Evolutionary conservation across 225 moss, liverwort and hornwort genomes (phyloP).

Genomic region (Sphagnum tenellum): DNA sequence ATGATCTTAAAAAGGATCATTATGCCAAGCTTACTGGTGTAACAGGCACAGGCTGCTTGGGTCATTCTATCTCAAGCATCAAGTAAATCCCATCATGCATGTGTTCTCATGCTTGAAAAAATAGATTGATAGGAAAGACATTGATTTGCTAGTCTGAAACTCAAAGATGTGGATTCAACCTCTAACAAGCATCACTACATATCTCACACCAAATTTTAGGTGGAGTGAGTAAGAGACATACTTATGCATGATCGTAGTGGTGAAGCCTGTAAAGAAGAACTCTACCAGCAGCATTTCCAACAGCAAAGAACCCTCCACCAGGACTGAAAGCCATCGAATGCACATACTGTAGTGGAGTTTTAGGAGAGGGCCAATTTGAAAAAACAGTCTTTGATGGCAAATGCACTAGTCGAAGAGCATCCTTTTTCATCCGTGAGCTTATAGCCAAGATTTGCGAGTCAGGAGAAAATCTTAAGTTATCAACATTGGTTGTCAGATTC

Average conservation of each 20-base stretch:
- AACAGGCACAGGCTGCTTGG: too few relatives aligned
- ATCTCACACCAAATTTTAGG: too few relatives aligned
- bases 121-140: too few relatives aligned
- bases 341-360: constrained; percentile 76
- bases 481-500: constrained; percentile 78
- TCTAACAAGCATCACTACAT: too few relatives aligned
- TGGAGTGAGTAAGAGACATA: too few relatives aligned
- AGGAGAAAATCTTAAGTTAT: constrained; percentile 57
- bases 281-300: constrained; percentile 73
- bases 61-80: too few relatives aligned
- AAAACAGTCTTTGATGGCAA: constrained; percentile 88
- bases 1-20: too few relatives aligned
- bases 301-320: constrained; percentile 87
- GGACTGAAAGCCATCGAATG: constrained; percentile 94
- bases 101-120: too few relatives aligned
- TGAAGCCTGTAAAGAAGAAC: constrained; percentile 81
- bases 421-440: constrained; percentile 74
- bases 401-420: constrained; percentile 76
- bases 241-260: constrained; percentile 81
- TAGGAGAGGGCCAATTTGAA: constrained; percentile 82
- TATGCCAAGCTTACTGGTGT: too few relatives aligned
- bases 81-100: too few relatives aligned
- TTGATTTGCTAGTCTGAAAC: too few relatives aligned
- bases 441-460: constrained; percentile 93
- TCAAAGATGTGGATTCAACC: too few relatives aligned